Conservation (phyloP, 495 filamentous ascomycete species). For the Penicillium subrubescens region DNA sequence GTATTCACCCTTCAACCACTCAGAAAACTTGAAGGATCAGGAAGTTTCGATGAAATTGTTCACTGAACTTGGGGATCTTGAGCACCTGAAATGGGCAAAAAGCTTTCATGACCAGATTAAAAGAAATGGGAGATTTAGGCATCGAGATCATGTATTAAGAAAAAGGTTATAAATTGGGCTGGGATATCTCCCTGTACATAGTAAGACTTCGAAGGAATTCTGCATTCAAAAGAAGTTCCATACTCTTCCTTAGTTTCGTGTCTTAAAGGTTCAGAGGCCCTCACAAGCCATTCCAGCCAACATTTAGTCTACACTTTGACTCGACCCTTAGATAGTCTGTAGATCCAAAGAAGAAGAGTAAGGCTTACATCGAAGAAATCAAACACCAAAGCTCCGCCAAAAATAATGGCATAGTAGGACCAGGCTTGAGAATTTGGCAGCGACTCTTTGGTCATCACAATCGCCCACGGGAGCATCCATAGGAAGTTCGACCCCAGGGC, state of each 20-base stretch:
- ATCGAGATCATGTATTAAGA: neutral
- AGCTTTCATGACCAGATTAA: neutral
- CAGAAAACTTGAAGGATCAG: neutral
- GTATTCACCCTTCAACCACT: neutral
- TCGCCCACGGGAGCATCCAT: constrained; percentile 72
- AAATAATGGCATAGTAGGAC: constrained; percentile 68
- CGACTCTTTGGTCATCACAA: constrained; percentile 53
- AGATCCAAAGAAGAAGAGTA: constrained; percentile 5
- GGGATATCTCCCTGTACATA: neutral
- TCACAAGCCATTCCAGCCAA: neutral
- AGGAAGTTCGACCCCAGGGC: constrained; percentile 64
- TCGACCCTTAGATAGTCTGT: constrained; percentile 14
- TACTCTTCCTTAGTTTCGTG: neutral
- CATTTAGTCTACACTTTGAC: neutral
- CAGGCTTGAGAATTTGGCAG: constrained; percentile 59
- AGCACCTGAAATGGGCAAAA: neutral
- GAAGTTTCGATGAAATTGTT: neutral
- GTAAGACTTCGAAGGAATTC: neutral
- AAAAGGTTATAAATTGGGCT: neutral
- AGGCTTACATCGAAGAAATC: constrained; percentile 51
- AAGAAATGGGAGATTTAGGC: neutral
- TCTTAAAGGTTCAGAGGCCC: neutral
- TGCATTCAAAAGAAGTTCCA: neutral
- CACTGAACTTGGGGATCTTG: neutral
- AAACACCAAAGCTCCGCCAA: constrained; percentile 72